Percentiles rank a stretch among this genome's conserved stretches.
These are phyloP conservation scores for Rhizoctonia solani DNA, from an alignment of 1,284 basidiomycete species.

Conservation along the genomic window DNA sequence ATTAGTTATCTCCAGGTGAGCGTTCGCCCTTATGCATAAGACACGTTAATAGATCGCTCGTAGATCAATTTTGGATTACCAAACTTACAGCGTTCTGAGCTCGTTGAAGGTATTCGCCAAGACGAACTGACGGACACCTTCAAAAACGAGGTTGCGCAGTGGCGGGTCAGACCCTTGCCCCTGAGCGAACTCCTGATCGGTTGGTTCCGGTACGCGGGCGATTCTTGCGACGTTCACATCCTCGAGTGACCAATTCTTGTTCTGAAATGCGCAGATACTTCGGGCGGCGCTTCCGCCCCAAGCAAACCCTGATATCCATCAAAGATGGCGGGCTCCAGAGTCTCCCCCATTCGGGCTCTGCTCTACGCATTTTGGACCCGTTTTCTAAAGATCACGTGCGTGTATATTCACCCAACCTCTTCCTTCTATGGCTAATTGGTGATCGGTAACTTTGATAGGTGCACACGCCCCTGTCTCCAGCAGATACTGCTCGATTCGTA, in stretches of 20 bases:
- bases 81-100: slow-evolving; percentile 19
- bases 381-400: slow-evolving; percentile 18
- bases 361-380: slow-evolving; percentile 16
- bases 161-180: slow-evolving; percentile 11
- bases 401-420: neutral
- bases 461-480: slow-evolving; percentile 1
- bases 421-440: neutral
- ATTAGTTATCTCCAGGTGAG: slow-evolving; percentile 30
- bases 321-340: slow-evolving; percentile 6
- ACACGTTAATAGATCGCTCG: neutral
- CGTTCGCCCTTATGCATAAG: neutral
- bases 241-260: too few relatives aligned
- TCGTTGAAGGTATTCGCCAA: slow-evolving; percentile 20
- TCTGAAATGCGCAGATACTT: slow-evolving; percentile 7
- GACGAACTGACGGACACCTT: slow-evolving; percentile 2
- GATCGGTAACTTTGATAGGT: neutral
- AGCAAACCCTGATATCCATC: slow-evolving; percentile 18
- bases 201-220: slow-evolving; percentile 27
- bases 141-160: slow-evolving; percentile 15
- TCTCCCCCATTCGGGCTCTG: neutral
- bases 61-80: slow-evolving; percentile 28
- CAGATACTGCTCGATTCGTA: slow-evolving; percentile 14
- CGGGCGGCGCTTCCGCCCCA: slow-evolving; percentile 24
- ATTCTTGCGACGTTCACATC: neutral
- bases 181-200: slow-evolving; percentile 24